A percentile compares a stretch with the other conserved stretches of the same genome.
Conservation (phyloP, 345 rosid genomes). For the Nephelium lappaceum region DNA sequence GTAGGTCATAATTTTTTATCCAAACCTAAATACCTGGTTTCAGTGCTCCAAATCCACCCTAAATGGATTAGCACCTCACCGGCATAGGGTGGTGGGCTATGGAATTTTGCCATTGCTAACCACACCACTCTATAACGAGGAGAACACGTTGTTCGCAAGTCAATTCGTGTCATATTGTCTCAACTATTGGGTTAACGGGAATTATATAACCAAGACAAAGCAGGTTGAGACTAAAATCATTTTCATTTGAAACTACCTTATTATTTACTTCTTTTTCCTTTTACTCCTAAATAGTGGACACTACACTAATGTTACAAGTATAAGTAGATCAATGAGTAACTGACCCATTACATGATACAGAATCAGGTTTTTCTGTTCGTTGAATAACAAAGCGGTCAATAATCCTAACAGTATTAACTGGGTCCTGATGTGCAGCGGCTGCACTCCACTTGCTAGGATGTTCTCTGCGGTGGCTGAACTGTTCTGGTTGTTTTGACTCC, state of each 20-base stretch:
- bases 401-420: conserved; percentile 65
- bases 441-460: conserved; percentile 94
- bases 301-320: conserved; percentile 11
- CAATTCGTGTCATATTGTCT: too few relatives aligned
- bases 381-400: conserved; percentile 70
- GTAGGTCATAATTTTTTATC: too few relatives aligned
- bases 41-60: too few relatives aligned
- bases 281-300: background rate
- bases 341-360: conserved; percentile 37
- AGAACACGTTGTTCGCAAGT: too few relatives aligned
- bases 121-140: too few relatives aligned
- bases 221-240: too few relatives aligned
- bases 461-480: conserved; percentile 59
- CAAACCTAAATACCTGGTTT: too few relatives aligned
- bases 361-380: conserved; percentile 40
- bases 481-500: conserved; percentile 55
- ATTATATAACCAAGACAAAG: background rate
- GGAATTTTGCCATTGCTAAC: too few relatives aligned
- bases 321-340: conserved; percentile 39
- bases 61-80: too few relatives aligned
- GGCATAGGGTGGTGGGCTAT: too few relatives aligned
- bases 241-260: background rate
- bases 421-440: conserved; percentile 56
- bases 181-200: too few relatives aligned
- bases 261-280: background rate